Evolutionary conservation across 2,329 filamentous ascomycete species (phyloP).

Genomic region (Aspergillus chevalieri): DNA sequence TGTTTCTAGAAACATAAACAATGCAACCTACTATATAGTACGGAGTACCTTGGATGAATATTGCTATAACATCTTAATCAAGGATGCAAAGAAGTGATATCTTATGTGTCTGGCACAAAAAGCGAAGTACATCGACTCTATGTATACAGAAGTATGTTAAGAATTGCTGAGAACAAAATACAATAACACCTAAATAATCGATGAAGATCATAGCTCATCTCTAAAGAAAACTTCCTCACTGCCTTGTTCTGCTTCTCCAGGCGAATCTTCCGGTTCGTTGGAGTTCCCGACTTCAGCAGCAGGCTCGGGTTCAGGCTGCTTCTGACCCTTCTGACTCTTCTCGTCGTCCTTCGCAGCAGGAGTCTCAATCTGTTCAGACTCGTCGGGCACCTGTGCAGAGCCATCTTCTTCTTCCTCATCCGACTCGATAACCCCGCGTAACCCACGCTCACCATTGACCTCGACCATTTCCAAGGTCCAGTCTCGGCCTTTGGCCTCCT

Average conservation of each 20-base stretch:
- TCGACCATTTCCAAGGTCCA: conserved; percentile 81
- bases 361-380: neutral
- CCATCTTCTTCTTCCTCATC: conserved; percentile 43
- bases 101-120: no score
- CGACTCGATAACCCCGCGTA: conserved; percentile 62
- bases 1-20: no score
- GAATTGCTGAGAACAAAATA: neutral
- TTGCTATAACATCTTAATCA: no score
- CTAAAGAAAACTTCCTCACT: conserved; percentile 37
- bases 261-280: conserved; percentile 1
- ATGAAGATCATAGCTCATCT: conserved; percentile 28
- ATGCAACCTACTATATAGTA: no score
- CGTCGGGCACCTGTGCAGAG: neutral
- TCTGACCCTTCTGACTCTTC: neutral
- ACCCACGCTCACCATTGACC: conserved; percentile 57
- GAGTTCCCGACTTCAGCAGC: conserved; percentile 6
- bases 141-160: neutral
- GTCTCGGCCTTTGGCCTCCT: conserved; percentile 61
- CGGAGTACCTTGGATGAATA: no score
- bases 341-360: neutral
- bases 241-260: conserved; percentile 18
- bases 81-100: no score
- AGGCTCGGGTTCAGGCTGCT: conserved; percentile 3
- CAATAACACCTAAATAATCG: neutral
- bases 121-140: no score